phyloP scores from a whole-genome alignment of 2,329 filamentous ascomycete genomes.

The Neonectria punicea region DNA sequence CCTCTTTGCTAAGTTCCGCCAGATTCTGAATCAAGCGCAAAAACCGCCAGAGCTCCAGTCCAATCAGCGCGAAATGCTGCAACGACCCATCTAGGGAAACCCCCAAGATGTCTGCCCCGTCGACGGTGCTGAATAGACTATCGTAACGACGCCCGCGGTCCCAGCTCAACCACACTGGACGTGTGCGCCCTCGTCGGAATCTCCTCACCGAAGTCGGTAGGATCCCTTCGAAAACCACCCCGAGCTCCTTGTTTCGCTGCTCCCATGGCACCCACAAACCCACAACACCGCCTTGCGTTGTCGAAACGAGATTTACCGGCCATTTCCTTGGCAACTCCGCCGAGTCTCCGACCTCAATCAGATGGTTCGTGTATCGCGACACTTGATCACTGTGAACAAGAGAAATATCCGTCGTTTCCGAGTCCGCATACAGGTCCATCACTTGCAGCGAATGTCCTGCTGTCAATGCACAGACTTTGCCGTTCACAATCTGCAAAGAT shows the following conservation, averaged over 20 bases:
- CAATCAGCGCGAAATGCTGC: constrained; percentile 75
- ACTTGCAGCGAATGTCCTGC: constrained; percentile 65
- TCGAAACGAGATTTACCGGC: constrained; percentile 60
- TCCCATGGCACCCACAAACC: constrained; percentile 63
- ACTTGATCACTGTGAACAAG: constrained; percentile 59
- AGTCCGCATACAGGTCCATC: constrained; percentile 58
- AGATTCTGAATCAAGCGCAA: constrained; percentile 80
- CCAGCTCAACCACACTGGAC: constrained; percentile 61
- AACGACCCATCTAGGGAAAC: constrained; percentile 76
- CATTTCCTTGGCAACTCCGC: constrained; percentile 42
- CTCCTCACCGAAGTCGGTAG: constrained; percentile 67
- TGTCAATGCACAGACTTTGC: constrained; percentile 64
- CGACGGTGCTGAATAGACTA: constrained; percentile 53
- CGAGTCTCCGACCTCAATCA: constrained; percentile 56
- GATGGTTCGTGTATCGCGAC: constrained; percentile 57
- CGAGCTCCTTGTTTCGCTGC: constrained; percentile 53
- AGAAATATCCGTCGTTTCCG: constrained; percentile 47
- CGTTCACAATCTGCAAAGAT: constrained; percentile 58
- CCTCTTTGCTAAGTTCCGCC: constrained; percentile 57
- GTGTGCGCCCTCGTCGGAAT: constrained; percentile 63
- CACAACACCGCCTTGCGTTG: constrained; percentile 57
- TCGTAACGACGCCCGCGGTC: constrained; percentile 53
- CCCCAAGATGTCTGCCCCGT: constrained; percentile 68
- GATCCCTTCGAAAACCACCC: constrained; percentile 64
- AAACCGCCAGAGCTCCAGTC: constrained; percentile 70